A percentile compares a stretch with the other conserved stretches of the same genome.
phyloP scores from a whole-genome alignment of 1,284 basidiomycete genomes.

The Sporisorium exsertum region DNA sequence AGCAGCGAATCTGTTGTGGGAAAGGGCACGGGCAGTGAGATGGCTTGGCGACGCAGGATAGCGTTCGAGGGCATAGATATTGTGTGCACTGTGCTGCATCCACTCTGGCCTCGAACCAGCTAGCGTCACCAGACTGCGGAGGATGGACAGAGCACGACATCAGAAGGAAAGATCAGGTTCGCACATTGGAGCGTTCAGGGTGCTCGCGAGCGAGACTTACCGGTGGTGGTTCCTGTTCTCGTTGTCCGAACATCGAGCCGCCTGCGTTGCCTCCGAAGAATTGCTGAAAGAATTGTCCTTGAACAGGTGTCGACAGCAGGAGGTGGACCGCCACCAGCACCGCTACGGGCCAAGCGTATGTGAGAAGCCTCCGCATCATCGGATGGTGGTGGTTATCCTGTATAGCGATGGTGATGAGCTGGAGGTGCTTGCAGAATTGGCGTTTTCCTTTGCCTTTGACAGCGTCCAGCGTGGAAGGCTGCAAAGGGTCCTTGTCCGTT shows the following conservation, averaged over 20 bases:
- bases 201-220: slow-evolving; percentile 38
- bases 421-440: background rate
- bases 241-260: slow-evolving; percentile 28
- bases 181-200: background rate
- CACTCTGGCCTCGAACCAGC: slow-evolving; percentile 61
- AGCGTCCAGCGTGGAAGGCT: slow-evolving; percentile 23
- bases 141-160: background rate
- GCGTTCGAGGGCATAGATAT: slow-evolving; percentile 61
- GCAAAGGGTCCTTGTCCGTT: slow-evolving; percentile 10
- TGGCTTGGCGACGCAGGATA: slow-evolving; percentile 62
- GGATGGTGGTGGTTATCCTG: background rate
- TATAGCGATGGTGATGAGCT: background rate
- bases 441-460: background rate
- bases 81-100: slow-evolving; percentile 57
- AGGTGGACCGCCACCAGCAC: slow-evolving; percentile 21
- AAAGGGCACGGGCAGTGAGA: slow-evolving; percentile 64
- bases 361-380: slow-evolving; percentile 9
- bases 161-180: background rate
- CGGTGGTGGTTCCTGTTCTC: slow-evolving; percentile 58
- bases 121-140: slow-evolving; percentile 51
- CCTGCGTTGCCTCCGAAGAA: slow-evolving; percentile 55
- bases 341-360: background rate
- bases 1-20: slow-evolving; percentile 58
- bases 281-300: slow-evolving; percentile 59
- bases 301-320: slow-evolving; percentile 16